Base-by-base conservation (phyloP, 202 grass and related monocot genomes). In the Digitaria exilis region DNA sequence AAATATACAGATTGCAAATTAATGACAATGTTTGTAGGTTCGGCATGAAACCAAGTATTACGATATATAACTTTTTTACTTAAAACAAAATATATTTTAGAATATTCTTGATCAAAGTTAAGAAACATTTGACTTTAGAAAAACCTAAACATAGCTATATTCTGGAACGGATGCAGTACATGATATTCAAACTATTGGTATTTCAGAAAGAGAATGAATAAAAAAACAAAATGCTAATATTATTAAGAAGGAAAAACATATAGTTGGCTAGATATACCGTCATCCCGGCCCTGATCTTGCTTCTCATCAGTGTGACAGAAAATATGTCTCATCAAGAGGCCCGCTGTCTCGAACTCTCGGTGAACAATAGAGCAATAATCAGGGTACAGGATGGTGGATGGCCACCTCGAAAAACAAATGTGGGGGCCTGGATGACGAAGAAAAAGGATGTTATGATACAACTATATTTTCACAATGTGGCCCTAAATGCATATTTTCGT, bases 301-400 rank as follows among this genome's bases (percentile, higher is more conserved):
- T 10, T 65, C 29, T 76, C 52, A 54, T 76, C 52, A 26, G 30
- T 7, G 62, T 14, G 77, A 80, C 77, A 67, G 41, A 46, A 68
- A 68, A 41, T 35, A 78, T 17, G 43, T 78, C 35, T 80, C n/a
- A 41, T 68, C 77, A 68, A 26, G 76, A 30, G 63, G 9, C 45
- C 63, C 77, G 18, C 37, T 54, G 31, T 42, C 31, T 55, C 31
- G 15, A 68, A n/a, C n/a, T n/a, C n/a, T n/a, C n/a, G n/a, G n/a
- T 52, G 77, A 28, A 80, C 13, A 67, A 10, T 80, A 51, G 31
- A 80, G 8, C 62, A 80, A 80, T 68, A 55, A 55, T 67, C 31
- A 50, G 76, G 76, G 45, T 34, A 35, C 42, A 46, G 44, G 8
- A 67, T 69, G 5, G 16, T 70, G 44, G 8, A 67, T 69, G 5